These are phyloP conservation scores for Strobilomyces confusus DNA, from an alignment of 768 basidiomycete genomes.

Conservation along the genomic window DNA sequence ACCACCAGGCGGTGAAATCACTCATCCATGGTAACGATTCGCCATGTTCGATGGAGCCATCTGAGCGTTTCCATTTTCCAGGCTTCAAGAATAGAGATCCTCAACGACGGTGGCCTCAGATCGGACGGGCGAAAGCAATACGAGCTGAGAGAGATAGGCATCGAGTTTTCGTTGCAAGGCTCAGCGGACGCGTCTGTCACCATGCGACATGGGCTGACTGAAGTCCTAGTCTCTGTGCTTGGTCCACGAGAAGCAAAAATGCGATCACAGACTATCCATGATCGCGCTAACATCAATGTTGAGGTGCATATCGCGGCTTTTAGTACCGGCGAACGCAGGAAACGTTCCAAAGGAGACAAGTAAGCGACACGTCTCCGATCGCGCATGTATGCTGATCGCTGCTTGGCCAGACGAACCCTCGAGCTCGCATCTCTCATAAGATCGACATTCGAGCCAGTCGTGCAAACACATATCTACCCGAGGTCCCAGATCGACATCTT, in stretches of 20 bases:
- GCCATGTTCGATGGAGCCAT: not conserved
- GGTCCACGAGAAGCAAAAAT: slow-evolving; percentile 88
- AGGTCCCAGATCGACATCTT: slow-evolving; percentile 93
- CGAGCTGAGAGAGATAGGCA: slow-evolving; percentile 78
- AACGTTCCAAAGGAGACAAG: slow-evolving; percentile 82
- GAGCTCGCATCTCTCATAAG: slow-evolving; percentile 87
- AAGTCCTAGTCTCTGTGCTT: slow-evolving; percentile 83
- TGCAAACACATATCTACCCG: slow-evolving; percentile 88
- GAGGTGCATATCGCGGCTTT: slow-evolving; percentile 86
- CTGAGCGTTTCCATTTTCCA: slow-evolving; percentile 13
- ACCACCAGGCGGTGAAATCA: not conserved
- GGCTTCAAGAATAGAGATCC: slow-evolving; percentile 63
- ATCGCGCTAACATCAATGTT: slow-evolving; percentile 86
- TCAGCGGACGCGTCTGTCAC: slow-evolving; percentile 82
- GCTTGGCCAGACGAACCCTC: slow-evolving; percentile 61
- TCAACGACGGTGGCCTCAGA: slow-evolving; percentile 83
- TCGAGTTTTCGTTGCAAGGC: slow-evolving; percentile 72
- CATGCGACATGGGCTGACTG: slow-evolving; percentile 86
- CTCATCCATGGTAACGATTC: slow-evolving; percentile 1
- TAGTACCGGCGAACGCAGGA: slow-evolving; percentile 76
- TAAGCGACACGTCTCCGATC: slow-evolving; percentile 39
- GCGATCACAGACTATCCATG: slow-evolving; percentile 76
- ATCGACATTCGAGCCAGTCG: slow-evolving; percentile 94
- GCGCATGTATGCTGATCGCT: not conserved
- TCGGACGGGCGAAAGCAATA: slow-evolving; percentile 92